A percentile compares a stretch with the other conserved stretches of the same genome.
These are phyloP conservation scores for Zymoseptoria crescenta DNA, from an alignment of 2,329 filamentous ascomycete genomes.

Conservation along the genomic window DNA sequence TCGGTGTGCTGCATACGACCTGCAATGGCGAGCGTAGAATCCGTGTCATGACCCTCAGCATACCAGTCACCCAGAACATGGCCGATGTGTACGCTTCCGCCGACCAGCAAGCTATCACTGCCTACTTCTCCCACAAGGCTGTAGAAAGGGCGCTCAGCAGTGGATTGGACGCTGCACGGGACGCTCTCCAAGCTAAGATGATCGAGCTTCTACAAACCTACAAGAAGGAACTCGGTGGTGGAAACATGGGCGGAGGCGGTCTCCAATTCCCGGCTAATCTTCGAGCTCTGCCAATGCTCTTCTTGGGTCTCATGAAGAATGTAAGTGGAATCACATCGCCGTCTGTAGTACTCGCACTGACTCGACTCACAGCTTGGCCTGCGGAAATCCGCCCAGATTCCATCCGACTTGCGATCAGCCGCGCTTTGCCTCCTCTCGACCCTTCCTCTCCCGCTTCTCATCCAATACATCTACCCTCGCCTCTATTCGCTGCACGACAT, in stretches of 20 bases:
- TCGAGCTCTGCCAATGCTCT: constrained; percentile 77
- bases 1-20: constrained; percentile 91
- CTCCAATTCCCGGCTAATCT: constrained; percentile 92
- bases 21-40: constrained; percentile 96
- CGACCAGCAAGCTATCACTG: constrained; percentile 85
- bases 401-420: constrained; percentile 85
- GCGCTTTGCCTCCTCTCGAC: constrained; percentile 92
- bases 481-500: constrained; percentile 85
- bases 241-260: constrained; percentile 86
- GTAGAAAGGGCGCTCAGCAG: constrained; percentile 81
- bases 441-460: constrained; percentile 76
- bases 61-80: constrained; percentile 85
- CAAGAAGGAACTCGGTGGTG: constrained; percentile 90
- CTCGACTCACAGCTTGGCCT: constrained; percentile 53
- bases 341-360: constrained; percentile 21
- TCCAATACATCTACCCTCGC: constrained; percentile 70
- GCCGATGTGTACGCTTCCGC: constrained; percentile 91
- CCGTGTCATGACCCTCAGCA: constrained; percentile 82
- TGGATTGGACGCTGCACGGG: constrained; percentile 82
- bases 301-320: constrained; percentile 93
- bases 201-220: constrained; percentile 91
- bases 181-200: constrained; percentile 83
- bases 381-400: constrained; percentile 86
- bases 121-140: constrained; percentile 95
- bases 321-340: constrained; percentile 43